Conservation (phyloP, 1,284 basidiomycete species). For the Apiotrichum gamsii region DNA sequence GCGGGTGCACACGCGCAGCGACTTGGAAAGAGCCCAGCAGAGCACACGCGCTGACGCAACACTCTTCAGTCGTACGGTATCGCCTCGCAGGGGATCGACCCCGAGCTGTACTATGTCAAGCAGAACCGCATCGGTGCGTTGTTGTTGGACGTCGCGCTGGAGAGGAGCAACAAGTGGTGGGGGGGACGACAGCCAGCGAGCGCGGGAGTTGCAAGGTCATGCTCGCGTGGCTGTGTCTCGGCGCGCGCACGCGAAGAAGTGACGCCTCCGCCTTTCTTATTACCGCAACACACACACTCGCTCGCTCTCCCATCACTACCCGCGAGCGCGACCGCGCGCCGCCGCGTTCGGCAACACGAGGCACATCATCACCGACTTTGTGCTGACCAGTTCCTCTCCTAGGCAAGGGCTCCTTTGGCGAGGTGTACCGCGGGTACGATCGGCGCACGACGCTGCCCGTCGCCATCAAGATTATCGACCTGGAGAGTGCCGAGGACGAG, state of each 20-base stretch:
- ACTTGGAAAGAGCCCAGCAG: too few relatives aligned
- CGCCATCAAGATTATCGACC: conserved; percentile 97
- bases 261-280: not conserved
- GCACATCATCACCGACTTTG: too few relatives aligned
- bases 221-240: not conserved
- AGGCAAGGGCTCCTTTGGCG: conserved; percentile 95
- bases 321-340: too few relatives aligned
- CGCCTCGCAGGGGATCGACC: conserved; percentile 54
- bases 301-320: too few relatives aligned
- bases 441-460: conserved; percentile 87
- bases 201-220: not conserved
- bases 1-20: too few relatives aligned
- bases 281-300: not conserved
- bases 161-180: too few relatives aligned
- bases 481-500: conserved; percentile 98
- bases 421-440: conserved; percentile 96
- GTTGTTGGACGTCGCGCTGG: too few relatives aligned
- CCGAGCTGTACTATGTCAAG: conserved; percentile 89
- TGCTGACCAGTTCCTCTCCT: conserved; percentile 3
- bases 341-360: too few relatives aligned
- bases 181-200: too few relatives aligned
- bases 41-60: not conserved
- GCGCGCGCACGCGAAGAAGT: not conserved
- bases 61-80: conserved; percentile 10
- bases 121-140: conserved; percentile 90